These are phyloP conservation scores for Diplotaxis tenuifolia DNA, from an alignment of 345 rosid genomes.

Conservation along the genomic window DNA sequence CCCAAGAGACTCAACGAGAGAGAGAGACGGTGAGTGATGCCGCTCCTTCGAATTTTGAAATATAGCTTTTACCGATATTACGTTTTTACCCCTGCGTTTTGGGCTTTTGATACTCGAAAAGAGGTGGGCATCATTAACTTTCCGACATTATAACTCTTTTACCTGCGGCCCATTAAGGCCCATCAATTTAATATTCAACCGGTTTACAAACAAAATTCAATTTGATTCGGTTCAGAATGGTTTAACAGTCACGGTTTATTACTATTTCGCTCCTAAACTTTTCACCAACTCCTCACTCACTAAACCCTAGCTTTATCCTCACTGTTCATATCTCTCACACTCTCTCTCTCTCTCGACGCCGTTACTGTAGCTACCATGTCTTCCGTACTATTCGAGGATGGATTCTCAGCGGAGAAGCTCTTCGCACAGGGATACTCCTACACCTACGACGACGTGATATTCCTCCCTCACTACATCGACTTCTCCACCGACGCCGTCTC, in stretches of 20 bases:
- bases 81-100: conserved; percentile 1
- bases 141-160: background rate
- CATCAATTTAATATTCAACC: background rate
- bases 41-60: conserved; percentile 25
- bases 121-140: background rate
- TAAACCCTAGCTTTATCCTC: conserved; percentile 30
- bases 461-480: conserved; percentile 88
- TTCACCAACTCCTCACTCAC: conserved; percentile 14
- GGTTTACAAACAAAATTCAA: background rate
- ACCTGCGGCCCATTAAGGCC: background rate
- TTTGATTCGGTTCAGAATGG: background rate
- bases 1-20: conserved; percentile 17
- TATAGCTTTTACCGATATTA: background rate
- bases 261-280: conserved; percentile 27
- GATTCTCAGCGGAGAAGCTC: conserved; percentile 54
- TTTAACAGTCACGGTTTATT: background rate
- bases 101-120: background rate
- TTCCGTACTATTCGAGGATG: conserved; percentile 56
- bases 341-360: conserved; percentile 22
- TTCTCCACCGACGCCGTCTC: conserved; percentile 79
- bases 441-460: conserved; percentile 88
- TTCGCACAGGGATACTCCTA: conserved; percentile 78
- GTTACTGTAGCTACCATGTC: background rate
- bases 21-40: background rate
- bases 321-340: background rate